These are phyloP conservation scores for Roridomyces roridus DNA, from an alignment of 768 basidiomycete genomes.

Conservation along the genomic window DNA sequence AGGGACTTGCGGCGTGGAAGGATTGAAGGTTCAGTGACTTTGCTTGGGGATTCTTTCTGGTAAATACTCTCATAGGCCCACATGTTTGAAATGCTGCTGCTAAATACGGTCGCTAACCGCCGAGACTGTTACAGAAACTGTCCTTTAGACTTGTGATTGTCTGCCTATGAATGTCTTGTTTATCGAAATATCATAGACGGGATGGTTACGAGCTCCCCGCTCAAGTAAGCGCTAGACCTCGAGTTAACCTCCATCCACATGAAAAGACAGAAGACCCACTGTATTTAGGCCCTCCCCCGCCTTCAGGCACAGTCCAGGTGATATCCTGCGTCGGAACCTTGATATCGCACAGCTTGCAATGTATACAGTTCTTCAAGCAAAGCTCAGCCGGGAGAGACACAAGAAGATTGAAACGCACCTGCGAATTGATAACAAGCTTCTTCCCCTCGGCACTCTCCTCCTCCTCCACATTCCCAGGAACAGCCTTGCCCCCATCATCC, in stretches of 20 bases:
- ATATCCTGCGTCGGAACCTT: constrained; percentile 98
- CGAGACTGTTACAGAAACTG: too few species aligned
- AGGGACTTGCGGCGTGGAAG: too few species aligned
- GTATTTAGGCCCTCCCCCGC: constrained; percentile 96
- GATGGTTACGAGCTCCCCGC: too few species aligned
- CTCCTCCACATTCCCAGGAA: constrained; percentile 34
- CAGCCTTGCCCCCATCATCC: constrained; percentile 48
- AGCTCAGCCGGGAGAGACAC: background rate
- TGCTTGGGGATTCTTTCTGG: too few species aligned
- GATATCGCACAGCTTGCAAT: constrained; percentile 96
- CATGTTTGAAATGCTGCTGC: too few species aligned
- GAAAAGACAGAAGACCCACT: constrained; percentile 53
- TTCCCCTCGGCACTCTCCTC: constrained; percentile 77
- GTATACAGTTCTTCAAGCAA: constrained; percentile 75
- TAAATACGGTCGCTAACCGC: too few species aligned
- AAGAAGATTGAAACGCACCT: constrained; percentile 53
- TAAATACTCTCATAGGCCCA: too few species aligned
- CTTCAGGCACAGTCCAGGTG: constrained; percentile 96
- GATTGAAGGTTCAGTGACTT: too few species aligned
- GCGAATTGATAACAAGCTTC: constrained; percentile 95
- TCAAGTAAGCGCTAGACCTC: constrained; percentile 17
- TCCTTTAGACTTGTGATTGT: too few species aligned
- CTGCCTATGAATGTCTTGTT: too few species aligned
- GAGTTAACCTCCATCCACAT: background rate
- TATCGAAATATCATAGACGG: too few species aligned